phyloP scores from a whole-genome alignment of 2,329 filamentous ascomycete genomes.

The Colletotrichum paranaense region DNA sequence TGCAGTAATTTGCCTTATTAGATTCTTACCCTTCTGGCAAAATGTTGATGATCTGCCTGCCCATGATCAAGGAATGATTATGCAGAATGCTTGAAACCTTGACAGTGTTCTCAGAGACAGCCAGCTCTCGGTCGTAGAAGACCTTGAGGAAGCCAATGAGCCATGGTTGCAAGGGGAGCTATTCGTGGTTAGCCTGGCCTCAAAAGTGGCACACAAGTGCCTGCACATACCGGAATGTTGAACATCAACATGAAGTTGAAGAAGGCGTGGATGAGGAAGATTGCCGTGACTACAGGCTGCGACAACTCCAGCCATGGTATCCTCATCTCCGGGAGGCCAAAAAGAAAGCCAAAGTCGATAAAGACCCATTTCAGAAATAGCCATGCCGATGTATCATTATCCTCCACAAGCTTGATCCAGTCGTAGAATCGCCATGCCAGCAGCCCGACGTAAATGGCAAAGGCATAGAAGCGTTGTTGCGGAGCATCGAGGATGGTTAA shows the following conservation, averaged over 20 bases:
- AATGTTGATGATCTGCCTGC: constrained; percentile 97
- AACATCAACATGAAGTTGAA: constrained; percentile 93
- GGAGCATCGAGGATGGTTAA: constrained; percentile 87
- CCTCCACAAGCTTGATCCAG: constrained; percentile 80
- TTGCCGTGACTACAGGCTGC: constrained; percentile 74
- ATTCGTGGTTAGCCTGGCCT: constrained; percentile 15
- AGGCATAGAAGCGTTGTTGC: constrained; percentile 88
- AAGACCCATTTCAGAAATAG: constrained; percentile 94
- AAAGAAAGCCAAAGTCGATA: constrained; percentile 88
- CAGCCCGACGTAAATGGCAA: constrained; percentile 80
- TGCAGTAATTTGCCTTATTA: neutral
- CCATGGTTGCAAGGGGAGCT: constrained; percentile 81
- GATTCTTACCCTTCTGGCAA: constrained; percentile 82
- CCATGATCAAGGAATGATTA: constrained; percentile 92
- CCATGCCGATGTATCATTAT: constrained; percentile 88
- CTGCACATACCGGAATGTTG: constrained; percentile 75
- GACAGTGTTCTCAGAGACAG: constrained; percentile 92
- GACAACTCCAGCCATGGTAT: constrained; percentile 98
- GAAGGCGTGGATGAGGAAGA: constrained; percentile 78
- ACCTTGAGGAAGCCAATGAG: constrained; percentile 80
- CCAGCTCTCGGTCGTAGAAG: constrained; percentile 91
- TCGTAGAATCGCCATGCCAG: constrained; percentile 90
- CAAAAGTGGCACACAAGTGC: neutral
- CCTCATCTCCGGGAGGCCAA: constrained; percentile 84
- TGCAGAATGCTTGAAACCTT: constrained; percentile 89